A percentile compares a stretch with the other conserved stretches of the same genome.
Evolutionary conservation across 116 monocot species (phyloP).

Genomic region (Phalaenopsis hybrid): DNA sequence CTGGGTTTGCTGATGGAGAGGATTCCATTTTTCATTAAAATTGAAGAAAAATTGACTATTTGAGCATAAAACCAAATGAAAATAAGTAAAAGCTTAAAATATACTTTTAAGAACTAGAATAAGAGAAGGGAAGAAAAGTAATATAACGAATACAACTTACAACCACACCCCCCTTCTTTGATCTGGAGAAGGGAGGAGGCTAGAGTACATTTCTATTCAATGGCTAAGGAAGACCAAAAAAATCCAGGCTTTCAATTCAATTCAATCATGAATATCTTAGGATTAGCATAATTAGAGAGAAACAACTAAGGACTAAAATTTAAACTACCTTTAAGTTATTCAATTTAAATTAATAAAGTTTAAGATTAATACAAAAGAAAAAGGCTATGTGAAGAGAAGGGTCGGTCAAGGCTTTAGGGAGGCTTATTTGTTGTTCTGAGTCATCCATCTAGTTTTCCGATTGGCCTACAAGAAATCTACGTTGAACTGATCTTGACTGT

Average conservation of each 20-base stretch:
- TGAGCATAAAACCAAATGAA: not conserved
- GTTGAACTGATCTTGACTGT: not conserved
- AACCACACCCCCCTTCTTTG: not conserved
- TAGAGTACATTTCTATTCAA: not conserved
- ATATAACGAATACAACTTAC: not conserved
- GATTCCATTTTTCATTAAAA: not conserved
- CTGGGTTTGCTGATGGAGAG: not conserved
- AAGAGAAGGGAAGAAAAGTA: not conserved
- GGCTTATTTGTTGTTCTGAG: not conserved
- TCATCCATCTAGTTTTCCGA: not conserved
- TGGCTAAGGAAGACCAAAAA: not conserved
- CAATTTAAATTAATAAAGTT: not conserved
- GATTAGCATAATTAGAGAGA: not conserved
- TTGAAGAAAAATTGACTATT: not conserved
- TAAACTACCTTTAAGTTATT: not conserved
- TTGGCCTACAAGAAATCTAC: not conserved
- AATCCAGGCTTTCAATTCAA: not conserved
- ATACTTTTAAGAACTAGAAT: not conserved
- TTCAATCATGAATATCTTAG: not conserved
- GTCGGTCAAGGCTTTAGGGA: not conserved
- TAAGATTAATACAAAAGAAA: not conserved
- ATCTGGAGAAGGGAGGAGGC: not conserved
- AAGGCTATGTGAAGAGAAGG: not conserved
- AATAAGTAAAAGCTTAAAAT: not conserved
- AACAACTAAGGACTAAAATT: not conserved